Base-by-base conservation (phyloP, 345 rosid genomes). In the Lepidium africanum region DNA sequence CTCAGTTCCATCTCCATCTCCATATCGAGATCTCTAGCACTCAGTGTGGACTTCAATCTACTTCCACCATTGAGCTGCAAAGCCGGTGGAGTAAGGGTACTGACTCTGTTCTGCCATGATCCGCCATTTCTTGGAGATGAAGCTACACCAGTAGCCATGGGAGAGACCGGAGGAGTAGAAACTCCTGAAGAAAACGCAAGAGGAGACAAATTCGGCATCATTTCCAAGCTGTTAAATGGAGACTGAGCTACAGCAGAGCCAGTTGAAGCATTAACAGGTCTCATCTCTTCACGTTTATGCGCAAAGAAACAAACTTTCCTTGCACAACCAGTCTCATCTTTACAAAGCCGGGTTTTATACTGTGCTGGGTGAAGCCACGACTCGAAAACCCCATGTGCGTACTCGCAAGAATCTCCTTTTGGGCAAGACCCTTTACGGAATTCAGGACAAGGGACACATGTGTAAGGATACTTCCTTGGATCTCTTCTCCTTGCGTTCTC, bases 301-400 rank as follows among this genome's bases (percentile, higher is more conserved):
- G 99, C 99, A 65, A 94, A 94, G 88, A 94, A 94, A 72, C 99
- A 94, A 4, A 94, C 99, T 85, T 89, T 94, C 47, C 99, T 81
- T 0, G 86, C 49, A 58, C 99, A 94, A 14, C 95, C 86, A 2
- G 78, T 85, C 78, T 94, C 99, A 19, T 94, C 97, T 85, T 94
- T 94, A 87, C 99, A 94, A 47, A 94, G 91, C 76, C 97, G 57
- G 15, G 99, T 94, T 46, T 95, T 76, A 71, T 94, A 94, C 76
- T 94, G 99, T 0, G 99, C 91, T 10, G 99, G 99, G 79, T 94
- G 99, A 39, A 94, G 85, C 99, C 99, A 94, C 1, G 96, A 88
- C 85, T 94, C 99, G 47, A 91, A 94, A 25, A 94, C 93, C 11
- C 99, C 99, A n/a, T 94, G 99, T 0, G 97, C 99, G 37, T 89